Evolutionary conservation across 768 basidiomycete species (phyloP).

Genomic region (Vishniacozyma victoriae): DNA sequence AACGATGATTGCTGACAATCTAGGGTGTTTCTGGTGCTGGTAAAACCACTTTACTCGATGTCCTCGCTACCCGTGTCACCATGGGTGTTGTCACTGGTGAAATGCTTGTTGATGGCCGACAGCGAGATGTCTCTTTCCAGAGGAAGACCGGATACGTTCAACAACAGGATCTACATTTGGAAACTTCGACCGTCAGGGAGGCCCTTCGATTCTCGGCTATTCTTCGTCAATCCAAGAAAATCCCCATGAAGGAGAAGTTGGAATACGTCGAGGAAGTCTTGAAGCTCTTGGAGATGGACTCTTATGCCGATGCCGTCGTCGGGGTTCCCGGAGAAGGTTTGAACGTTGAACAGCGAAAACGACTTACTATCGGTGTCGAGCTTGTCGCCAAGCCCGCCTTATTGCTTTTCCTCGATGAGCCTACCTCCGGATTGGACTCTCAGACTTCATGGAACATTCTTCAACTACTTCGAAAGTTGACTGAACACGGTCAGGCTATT

Average conservation of each 20-base stretch:
- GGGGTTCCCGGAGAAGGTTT: constrained; percentile 48
- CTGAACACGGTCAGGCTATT: constrained; percentile 49
- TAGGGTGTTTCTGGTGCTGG: constrained; percentile 53
- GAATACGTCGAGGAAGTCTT: constrained; percentile 50
- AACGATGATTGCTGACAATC: constrained; percentile 27
- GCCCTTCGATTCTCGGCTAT: constrained; percentile 49
- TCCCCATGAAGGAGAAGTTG: constrained; percentile 47
- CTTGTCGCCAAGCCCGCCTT: constrained; percentile 49
- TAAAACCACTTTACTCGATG: constrained; percentile 47
- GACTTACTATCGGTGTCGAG: constrained; percentile 48
- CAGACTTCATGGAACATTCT: constrained; percentile 82
- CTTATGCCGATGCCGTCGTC: constrained; percentile 43
- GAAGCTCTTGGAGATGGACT: constrained; percentile 48
- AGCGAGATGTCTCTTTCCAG: constrained; percentile 50
- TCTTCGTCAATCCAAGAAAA: constrained; percentile 48
- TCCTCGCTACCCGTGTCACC: constrained; percentile 44
- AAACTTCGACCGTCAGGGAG: constrained; percentile 49
- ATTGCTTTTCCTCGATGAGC: constrained; percentile 53
- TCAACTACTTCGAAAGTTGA: constrained; percentile 50
- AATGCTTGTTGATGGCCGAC: constrained; percentile 50
- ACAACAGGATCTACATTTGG: constrained; percentile 50
- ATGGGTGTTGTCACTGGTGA: constrained; percentile 52
- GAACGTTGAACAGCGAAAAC: constrained; percentile 31
- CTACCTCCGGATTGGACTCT: constrained; percentile 57
- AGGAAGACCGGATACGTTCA: constrained; percentile 50